Base-by-base conservation (phyloP, 768 basidiomycete species). In the Tephrocybe sp. region DNA sequence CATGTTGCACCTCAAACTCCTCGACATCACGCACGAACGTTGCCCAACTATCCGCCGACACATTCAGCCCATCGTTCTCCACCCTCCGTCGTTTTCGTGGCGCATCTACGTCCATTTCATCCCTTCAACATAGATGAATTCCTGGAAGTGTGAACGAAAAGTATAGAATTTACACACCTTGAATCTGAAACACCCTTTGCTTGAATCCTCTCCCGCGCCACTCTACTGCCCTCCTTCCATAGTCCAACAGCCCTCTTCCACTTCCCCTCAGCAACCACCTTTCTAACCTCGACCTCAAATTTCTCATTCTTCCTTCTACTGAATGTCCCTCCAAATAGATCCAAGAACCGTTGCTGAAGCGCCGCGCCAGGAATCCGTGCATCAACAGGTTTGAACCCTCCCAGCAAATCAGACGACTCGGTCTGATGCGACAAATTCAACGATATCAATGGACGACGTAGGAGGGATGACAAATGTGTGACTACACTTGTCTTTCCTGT, bases 381-480 rank as follows among this genome's bases (percentile, higher is more conserved):
- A 65, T 98, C 92, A 6, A 98, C 74, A n/a, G 97, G 97, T 65
- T 94, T 95, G 67, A 96, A 94, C 0, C 95, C 95, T 33, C 97
- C 97, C 4, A 99, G 73, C 3, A 98, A 72, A 68, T 99, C 97
- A 2, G 91, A 87, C 1, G 92, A 88, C 65, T 98, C 96, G 1
- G 95, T 97, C 66, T 99, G 97, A 62, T 95, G 92, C 1, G 93
- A 97, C 60, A 98, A 67, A 64, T 99, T 99, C 51, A 99, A 78
- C 0, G 94, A 92, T 48, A 92, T 79, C 31, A 99, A 78, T 0
- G 85, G 83, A 10, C 82, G 80, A 6, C 77, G 78, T 23, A 97
- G 77, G n/a, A 89, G 67, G 2, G 84, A 77, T 10, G 97, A 87
- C 26, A 98, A 76, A 60, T 97, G 84, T 2, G 93, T 89, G 13